A percentile compares a stretch with the other conserved stretches of the same genome.
phyloP scores from a whole-genome alignment of 257 asterid species.

The Parsonsia alboflavescens region DNA sequence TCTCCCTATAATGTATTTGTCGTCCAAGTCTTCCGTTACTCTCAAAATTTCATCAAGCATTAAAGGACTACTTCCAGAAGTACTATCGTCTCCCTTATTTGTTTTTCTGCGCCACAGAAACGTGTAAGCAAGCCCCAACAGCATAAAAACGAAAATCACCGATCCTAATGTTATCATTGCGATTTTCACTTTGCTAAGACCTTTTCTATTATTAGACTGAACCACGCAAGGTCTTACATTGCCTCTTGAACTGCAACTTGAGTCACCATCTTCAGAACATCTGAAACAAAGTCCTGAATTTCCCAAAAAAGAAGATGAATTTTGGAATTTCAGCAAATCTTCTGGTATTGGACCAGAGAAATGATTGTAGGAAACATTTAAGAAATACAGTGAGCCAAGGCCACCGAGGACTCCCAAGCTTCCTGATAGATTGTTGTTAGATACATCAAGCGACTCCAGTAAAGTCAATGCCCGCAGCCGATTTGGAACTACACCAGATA shows the following conservation, averaged over 20 bases:
- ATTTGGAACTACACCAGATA: slow-evolving; percentile 46
- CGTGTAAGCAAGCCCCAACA: slow-evolving; percentile 35
- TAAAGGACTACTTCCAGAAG: slow-evolving; percentile 53
- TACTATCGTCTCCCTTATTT: slow-evolving; percentile 17
- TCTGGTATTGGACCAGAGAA: slow-evolving; percentile 57
- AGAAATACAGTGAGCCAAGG: slow-evolving; percentile 37
- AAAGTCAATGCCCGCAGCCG: slow-evolving; percentile 42
- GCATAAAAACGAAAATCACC: slow-evolving; percentile 28
- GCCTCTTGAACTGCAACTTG: slow-evolving; percentile 28
- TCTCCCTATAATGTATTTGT: slow-evolving; percentile 52
- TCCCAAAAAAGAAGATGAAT: slow-evolving; percentile 50
- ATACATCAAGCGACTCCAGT: slow-evolving; percentile 58
- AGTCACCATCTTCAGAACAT: slow-evolving; percentile 30
- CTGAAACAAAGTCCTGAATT: slow-evolving; percentile 49
- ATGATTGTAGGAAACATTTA: slow-evolving; percentile 53
- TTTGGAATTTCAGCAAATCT: slow-evolving; percentile 30
- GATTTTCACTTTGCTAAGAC: slow-evolving; percentile 28
- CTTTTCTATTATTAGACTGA: slow-evolving; percentile 25
- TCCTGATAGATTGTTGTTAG: slow-evolving; percentile 61
- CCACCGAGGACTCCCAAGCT: slow-evolving; percentile 37
- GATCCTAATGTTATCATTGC: slow-evolving; percentile 39
- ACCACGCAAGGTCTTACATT: slow-evolving; percentile 32
- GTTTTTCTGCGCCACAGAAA: slow-evolving; percentile 22
- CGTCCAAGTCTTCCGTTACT: slow-evolving; percentile 64
- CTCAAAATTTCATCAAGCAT: slow-evolving; percentile 54